These are phyloP conservation scores for Athelia sp. DNA, from an alignment of 1,284 basidiomycete species.

Conservation along the genomic window DNA sequence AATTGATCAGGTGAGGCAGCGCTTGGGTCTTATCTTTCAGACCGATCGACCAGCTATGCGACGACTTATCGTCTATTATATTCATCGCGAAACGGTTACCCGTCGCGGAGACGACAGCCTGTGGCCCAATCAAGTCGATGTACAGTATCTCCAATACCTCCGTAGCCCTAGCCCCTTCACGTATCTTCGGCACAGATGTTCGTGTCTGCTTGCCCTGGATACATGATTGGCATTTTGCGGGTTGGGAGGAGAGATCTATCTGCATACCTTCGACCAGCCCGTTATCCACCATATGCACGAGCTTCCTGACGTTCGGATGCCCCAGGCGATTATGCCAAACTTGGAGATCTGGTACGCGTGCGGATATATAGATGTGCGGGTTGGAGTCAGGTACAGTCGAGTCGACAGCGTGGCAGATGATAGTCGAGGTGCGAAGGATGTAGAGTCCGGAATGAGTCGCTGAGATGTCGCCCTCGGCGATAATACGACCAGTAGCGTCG, in stretches of 20 bases:
- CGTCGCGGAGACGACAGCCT: conserved; percentile 16
- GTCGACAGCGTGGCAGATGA: too few relatives aligned
- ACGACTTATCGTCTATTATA: conserved; percentile 27
- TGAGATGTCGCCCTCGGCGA: too few relatives aligned
- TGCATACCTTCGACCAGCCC: conserved; percentile 26
- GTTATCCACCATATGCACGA: conserved; percentile 21
- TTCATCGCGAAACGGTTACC: conserved; percentile 28
- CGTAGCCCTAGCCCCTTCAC: conserved; percentile 11
- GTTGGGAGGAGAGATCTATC: conserved; percentile 13
- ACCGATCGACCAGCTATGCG: conserved; percentile 23
- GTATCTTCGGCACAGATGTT: conserved; percentile 3
- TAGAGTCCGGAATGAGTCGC: too few relatives aligned
- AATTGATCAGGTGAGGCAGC: conserved; percentile 10
- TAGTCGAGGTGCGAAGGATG: too few relatives aligned
- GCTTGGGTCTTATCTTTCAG: conserved; percentile 18
- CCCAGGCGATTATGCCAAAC: conserved; percentile 28
- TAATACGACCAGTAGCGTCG: too few relatives aligned
- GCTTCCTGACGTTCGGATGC: conserved; percentile 21
- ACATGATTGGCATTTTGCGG: conserved; percentile 18
- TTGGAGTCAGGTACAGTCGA: too few relatives aligned
- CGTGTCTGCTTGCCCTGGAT: conserved; percentile 10
- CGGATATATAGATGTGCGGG: not conserved
- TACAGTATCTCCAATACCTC: conserved; percentile 22
- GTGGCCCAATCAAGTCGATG: conserved; percentile 25
- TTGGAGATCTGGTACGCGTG: conserved; percentile 13